A percentile compares a stretch with the other conserved stretches of the same genome.
Conservation (phyloP, 1,284 basidiomycete genomes). For the Waitea zeae region DNA sequence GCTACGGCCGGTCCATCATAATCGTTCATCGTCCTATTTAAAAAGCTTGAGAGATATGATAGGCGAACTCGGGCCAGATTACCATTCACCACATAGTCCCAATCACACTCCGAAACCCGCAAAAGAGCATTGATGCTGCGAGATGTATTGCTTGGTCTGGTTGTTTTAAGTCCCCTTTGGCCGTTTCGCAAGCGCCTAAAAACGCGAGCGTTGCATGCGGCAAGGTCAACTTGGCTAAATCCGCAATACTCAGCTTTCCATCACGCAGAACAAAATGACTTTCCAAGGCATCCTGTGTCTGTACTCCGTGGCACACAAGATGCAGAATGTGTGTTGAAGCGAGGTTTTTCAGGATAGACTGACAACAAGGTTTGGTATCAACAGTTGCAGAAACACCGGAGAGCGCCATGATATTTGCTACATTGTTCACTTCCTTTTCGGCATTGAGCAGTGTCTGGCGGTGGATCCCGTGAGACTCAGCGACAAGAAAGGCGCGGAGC, state of each 20-base stretch:
- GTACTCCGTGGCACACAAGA: neutral
- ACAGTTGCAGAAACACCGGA: no score
- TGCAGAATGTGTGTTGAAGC: neutral
- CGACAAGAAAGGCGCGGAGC: no score
- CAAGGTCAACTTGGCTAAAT: slow-evolving; percentile 6
- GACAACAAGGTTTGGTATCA: neutral
- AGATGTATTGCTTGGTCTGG: slow-evolving; percentile 2
- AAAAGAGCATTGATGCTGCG: neutral
- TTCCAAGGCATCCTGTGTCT: no score
- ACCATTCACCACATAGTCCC: slow-evolving; percentile 1
- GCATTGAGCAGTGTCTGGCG: no score
- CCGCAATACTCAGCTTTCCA: slow-evolving; percentile 5
- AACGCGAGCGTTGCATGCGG: slow-evolving; percentile 6
- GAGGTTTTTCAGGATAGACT: neutral
- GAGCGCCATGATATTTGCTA: no score
- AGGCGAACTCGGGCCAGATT: neutral
- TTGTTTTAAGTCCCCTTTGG: neutral
- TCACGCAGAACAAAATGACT: slow-evolving; percentile 7
- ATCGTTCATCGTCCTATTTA: neutral
- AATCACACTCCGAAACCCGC: slow-evolving; percentile 1
- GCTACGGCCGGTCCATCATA: neutral
- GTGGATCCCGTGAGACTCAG: no score
- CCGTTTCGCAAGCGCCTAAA: slow-evolving; percentile 2
- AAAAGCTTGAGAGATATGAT: neutral
- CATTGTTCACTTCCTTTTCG: no score